Evolutionary conservation across 768 basidiomycete species (phyloP), one percentile per base, ranked within the genome.

Genomic region (Tylopilus sp.): DNA sequence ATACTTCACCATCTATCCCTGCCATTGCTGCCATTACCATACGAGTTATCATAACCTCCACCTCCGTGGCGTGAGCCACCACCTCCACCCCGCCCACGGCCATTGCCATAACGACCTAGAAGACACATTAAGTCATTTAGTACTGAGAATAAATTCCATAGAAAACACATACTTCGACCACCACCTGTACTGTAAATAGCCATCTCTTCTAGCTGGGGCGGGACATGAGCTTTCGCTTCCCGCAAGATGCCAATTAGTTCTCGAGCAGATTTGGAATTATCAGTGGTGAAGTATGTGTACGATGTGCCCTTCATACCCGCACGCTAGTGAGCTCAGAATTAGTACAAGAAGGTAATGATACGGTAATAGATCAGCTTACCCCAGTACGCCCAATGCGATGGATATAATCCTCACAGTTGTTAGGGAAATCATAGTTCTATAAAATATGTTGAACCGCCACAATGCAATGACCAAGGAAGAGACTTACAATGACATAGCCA

Each of bases 381-480:
- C 95, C 95, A 57, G 95, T 97, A 69, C 95, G 93, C 57, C 95
- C 97, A 64, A 99, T 99, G 60, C 95, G 92, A 73, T 99, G 95
- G 54, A 98, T 93, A 72, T 98, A 98, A 71, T 97, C 95, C 75
- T 95, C 94, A 64, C 90, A 91, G 67, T 95, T 95, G 73, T 97
- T 97, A 1, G 95, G 94, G 77, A 98, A 97, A 69, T 98, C 95
- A 69, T 91, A 95, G 73, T 94, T 94, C 93, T 95, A 58, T 3
- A 46, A 48, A 31, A 30, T 9, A 44, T 17, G 60, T 47, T 3
- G 36, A 38, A 28, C 44, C 36, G 56, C 41, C 1, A 12, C 45
- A 39, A 25, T 13, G 11, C 9, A 33, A 56, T 6, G 44, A 45
- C 17, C 33, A 43, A 57, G 47, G 46, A 13, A 9, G 6, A 3